Conservation (phyloP, 805 yeast genomes). For the Ogataea pignaliae region DNA sequence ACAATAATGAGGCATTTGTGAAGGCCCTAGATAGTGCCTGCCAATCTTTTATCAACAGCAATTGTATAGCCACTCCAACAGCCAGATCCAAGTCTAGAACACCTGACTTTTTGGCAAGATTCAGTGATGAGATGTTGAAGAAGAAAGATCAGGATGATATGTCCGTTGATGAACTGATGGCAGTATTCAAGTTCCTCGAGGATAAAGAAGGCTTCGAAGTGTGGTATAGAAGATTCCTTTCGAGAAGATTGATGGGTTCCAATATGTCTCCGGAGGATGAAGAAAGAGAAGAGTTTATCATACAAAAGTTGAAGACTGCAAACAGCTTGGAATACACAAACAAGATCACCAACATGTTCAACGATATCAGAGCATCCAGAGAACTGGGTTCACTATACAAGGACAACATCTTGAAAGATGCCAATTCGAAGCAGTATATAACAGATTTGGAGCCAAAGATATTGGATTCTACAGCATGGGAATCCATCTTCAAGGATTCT, state of each 20-base stretch:
- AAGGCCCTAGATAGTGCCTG: conserved; percentile 90
- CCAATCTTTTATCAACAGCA: conserved; percentile 74
- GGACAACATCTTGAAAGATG: conserved; percentile 17
- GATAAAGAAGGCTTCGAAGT: conserved; percentile 96
- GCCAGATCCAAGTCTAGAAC: conserved; percentile 66
- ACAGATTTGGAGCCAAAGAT: conserved; percentile 30
- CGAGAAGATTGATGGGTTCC: conserved; percentile 72
- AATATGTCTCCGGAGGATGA: conserved; percentile 82
- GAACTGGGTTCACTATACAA: conserved; percentile 52
- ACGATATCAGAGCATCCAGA: conserved; percentile 81
- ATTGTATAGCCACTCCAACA: conserved; percentile 70
- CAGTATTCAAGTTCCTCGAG: conserved; percentile 78
- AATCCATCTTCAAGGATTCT: conserved; percentile 24
- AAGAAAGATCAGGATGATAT: conserved; percentile 68
- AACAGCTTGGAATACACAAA: conserved; percentile 91
- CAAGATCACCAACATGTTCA: conserved; percentile 93
- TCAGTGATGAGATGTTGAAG: conserved; percentile 78
- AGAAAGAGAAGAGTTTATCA: conserved; percentile 78
- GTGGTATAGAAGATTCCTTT: conserved; percentile 82
- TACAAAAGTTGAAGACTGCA: conserved; percentile 80
- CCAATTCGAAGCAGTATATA: conserved; percentile 18
- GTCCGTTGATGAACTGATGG: conserved; percentile 81
- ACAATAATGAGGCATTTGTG: conserved; percentile 70
- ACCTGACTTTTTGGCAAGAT: conserved; percentile 87
- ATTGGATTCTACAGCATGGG: conserved; percentile 30